Evolutionary conservation across 2,329 filamentous ascomycete genomes (phyloP).

Genomic region (Penicillium sp.): DNA sequence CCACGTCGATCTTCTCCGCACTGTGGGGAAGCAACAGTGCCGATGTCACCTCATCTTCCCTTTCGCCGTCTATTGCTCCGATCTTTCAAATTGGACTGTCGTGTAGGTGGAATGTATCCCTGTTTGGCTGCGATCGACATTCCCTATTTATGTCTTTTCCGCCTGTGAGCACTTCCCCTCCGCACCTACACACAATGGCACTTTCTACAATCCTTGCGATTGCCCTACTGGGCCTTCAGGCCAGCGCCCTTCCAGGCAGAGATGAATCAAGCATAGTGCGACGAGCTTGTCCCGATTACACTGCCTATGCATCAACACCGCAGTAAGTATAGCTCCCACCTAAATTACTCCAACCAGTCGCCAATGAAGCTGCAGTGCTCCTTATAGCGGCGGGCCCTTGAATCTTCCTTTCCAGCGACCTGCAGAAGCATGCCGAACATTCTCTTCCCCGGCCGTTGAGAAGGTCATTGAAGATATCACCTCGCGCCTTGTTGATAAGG

Average conservation of each 20-base stretch:
- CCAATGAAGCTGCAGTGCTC: constrained; percentile 56
- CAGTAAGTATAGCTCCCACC: constrained; percentile 55
- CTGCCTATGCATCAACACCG: constrained; percentile 56
- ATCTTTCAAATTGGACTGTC: no score
- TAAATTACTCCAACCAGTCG: neutral
- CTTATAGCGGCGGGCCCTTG: constrained; percentile 77
- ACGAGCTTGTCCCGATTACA: constrained; percentile 67
- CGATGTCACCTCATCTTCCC: constrained; percentile 22
- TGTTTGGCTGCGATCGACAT: constrained; percentile 20
- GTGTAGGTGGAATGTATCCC: constrained; percentile 20
- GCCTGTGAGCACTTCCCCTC: neutral
- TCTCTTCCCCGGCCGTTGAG: constrained; percentile 83
- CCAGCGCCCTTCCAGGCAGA: constrained; percentile 17
- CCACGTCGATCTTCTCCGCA: constrained; percentile 24
- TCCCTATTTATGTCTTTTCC: constrained; percentile 19
- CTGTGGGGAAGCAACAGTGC: constrained; percentile 20
- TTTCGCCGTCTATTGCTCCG: constrained; percentile 5
- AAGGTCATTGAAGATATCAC: constrained; percentile 83
- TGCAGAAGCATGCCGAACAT: constrained; percentile 78
- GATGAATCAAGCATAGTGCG: constrained; percentile 32
- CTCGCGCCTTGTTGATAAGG: constrained; percentile 75
- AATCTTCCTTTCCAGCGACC: constrained; percentile 85
- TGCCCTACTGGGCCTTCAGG: constrained; percentile 17
- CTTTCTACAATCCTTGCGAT: constrained; percentile 12
- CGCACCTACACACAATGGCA: constrained; percentile 11